Evolutionary conservation across 148 eudicot genomes (phyloP), one percentile per base, ranked within the genome.

Genomic region (Persicaria tinctoria): DNA sequence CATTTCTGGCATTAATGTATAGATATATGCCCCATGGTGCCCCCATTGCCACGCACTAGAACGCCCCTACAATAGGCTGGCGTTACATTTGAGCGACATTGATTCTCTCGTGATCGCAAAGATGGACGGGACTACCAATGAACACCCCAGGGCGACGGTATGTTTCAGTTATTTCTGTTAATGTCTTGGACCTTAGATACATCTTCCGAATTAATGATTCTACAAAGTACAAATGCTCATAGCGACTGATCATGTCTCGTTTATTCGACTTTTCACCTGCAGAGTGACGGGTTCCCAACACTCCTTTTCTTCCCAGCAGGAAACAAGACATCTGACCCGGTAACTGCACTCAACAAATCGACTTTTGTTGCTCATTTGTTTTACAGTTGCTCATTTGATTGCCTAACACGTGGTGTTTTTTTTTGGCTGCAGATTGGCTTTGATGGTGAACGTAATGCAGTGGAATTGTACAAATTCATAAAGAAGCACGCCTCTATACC

Each of bases 241-340:
- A 23, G 68, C 5, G 18, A 45, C 17, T 68, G 48, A 41, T 53
- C n/a, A 53, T 2, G 57, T 9, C 13, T 9, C 57, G 2, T 44
- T 46, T 44, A 32, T 13, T 53, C 4, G 47, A 10, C 2, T 77
- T 59, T 70, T 38, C 23, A 13, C 17, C 44, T 75, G 70, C 84
- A 87, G 89, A 14, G 76, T 13, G 89, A 79, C 16, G 93, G 84
- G 46, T 89, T 79, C 71, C 93, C 90, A 0, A 85, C 93, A 45
- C 77, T 89, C 73, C 87, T 89, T 51, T 91, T 93, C 90, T 93
- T 85, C 82, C 95, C 93, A 4, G 97, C 97, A 60, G 93, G 94
- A 70, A 89, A 89, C 75, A 91, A 93, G 87, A 89, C 86, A 76
- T 88, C 84, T 76, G 93, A 89, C 38, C 95, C 98, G 79, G 98